Evolutionary conservation across 768 basidiomycete species (phyloP).

Genomic region (Obba rivulosa): DNA sequence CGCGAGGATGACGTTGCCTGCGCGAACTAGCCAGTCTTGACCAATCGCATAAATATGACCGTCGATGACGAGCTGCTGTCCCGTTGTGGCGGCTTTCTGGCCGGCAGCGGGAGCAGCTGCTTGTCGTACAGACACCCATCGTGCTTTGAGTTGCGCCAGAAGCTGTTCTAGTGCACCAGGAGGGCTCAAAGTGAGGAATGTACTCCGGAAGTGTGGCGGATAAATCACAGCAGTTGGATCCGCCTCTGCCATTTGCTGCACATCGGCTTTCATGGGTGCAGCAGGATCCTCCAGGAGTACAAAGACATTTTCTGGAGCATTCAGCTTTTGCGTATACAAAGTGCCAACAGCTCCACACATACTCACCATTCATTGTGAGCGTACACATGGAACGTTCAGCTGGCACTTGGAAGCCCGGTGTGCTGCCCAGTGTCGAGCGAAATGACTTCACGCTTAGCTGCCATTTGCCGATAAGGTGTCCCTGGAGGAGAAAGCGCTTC

Average conservation of each 20-base stretch:
- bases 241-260: constrained; percentile 28
- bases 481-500: constrained; percentile 34
- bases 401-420: constrained; percentile 42
- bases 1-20: constrained; percentile 71
- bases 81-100: constrained; percentile 44
- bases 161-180: constrained; percentile 74
- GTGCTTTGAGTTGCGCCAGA: constrained; percentile 65
- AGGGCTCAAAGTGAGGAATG: constrained; percentile 71
- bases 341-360: not conserved
- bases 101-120: constrained; percentile 13
- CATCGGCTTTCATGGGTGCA: constrained; percentile 61
- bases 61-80: constrained; percentile 68
- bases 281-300: constrained; percentile 73
- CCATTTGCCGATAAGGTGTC: constrained; percentile 60
- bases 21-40: constrained; percentile 75
- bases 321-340: not conserved
- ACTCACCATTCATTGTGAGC: constrained; percentile 59
- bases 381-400: constrained; percentile 70
- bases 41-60: constrained; percentile 73
- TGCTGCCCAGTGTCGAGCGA: constrained; percentile 63
- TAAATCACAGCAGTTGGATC: constrained; percentile 13
- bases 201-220: constrained; percentile 63
- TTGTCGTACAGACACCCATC: constrained; percentile 70
- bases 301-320: constrained; percentile 54
- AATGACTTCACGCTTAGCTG: constrained; percentile 65